phyloP scores from a whole-genome alignment of 345 rosid species.

The Salix viminalis region DNA sequence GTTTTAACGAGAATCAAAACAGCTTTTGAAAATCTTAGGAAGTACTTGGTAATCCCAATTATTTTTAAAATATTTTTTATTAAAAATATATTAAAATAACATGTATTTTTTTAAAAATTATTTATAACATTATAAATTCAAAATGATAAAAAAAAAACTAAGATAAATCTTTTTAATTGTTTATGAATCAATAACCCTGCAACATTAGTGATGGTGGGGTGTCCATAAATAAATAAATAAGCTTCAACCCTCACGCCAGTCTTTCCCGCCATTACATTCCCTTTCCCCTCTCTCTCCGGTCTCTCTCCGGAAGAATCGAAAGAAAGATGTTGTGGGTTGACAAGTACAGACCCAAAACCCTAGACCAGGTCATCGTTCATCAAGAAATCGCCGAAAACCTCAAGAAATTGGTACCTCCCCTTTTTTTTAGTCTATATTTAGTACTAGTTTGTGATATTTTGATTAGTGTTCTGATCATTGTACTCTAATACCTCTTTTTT shows the following conservation, averaged over 20 bases:
- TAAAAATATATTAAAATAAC: no score
- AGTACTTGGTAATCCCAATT: no score
- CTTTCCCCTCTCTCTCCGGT: neutral
- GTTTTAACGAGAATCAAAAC: no score
- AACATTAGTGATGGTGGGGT: no score
- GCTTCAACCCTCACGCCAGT: neutral
- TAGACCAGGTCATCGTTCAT: slow-evolving; percentile 73
- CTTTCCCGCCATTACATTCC: slow-evolving; percentile 17
- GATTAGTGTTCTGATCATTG: neutral
- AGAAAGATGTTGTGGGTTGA: slow-evolving; percentile 92
- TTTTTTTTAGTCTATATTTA: neutral
- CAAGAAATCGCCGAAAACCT: slow-evolving; percentile 78
- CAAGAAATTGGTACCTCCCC: slow-evolving; percentile 64
- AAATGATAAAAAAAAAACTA: no score
- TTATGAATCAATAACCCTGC: no score
- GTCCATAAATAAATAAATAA: neutral
- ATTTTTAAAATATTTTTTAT: no score
- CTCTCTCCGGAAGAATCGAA: neutral
- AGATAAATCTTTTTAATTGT: no score
- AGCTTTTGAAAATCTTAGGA: no score
- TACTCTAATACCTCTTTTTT: neutral
- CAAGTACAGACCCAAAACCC: slow-evolving; percentile 93
- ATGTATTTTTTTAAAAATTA: no score
- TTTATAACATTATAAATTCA: no score
- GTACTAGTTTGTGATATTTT: neutral